A percentile compares a stretch with the other conserved stretches of the same genome.
Conservation (phyloP, 140 eudicot species). For the Anethum foeniculum region DNA sequence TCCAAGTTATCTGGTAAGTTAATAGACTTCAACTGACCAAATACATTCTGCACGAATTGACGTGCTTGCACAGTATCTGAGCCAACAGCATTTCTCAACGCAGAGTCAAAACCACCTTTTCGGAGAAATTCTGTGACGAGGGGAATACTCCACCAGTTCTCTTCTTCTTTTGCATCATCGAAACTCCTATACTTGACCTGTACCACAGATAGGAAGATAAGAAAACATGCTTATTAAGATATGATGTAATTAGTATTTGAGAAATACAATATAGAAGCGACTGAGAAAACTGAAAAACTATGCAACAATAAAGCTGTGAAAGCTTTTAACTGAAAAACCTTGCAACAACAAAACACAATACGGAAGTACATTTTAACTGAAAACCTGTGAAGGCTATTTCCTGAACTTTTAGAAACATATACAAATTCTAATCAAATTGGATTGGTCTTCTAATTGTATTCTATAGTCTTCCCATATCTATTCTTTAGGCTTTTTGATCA, state of each 20-base stretch:
- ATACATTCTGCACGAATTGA: slow-evolving; percentile 85
- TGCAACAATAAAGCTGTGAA: too few species aligned
- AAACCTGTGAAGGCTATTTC: not conserved
- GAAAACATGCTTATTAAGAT: not conserved
- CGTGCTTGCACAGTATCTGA: slow-evolving; percentile 92
- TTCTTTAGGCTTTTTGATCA: not conserved
- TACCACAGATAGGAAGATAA: slow-evolving; percentile 13
- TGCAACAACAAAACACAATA: too few species aligned
- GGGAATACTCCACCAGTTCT: slow-evolving; percentile 77
- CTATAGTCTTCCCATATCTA: not conserved
- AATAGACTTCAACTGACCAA: slow-evolving; percentile 66
- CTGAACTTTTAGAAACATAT: not conserved
- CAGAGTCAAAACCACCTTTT: slow-evolving; percentile 64
- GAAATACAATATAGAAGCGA: not conserved
- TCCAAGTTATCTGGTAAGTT: slow-evolving; percentile 37
- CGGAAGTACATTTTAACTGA: not conserved
- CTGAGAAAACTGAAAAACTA: too few species aligned
- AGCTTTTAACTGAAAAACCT: too few species aligned
- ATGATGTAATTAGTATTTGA: not conserved
- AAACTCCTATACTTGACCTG: slow-evolving; percentile 84
- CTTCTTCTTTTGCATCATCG: slow-evolving; percentile 68
- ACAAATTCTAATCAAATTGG: not conserved
- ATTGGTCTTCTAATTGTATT: not conserved
- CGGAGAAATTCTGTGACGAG: slow-evolving; percentile 70
- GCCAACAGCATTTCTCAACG: slow-evolving; percentile 59